Evolutionary conservation across 177 flowering plant genomes (phyloP).

Genomic region (Telopea speciosissima): DNA sequence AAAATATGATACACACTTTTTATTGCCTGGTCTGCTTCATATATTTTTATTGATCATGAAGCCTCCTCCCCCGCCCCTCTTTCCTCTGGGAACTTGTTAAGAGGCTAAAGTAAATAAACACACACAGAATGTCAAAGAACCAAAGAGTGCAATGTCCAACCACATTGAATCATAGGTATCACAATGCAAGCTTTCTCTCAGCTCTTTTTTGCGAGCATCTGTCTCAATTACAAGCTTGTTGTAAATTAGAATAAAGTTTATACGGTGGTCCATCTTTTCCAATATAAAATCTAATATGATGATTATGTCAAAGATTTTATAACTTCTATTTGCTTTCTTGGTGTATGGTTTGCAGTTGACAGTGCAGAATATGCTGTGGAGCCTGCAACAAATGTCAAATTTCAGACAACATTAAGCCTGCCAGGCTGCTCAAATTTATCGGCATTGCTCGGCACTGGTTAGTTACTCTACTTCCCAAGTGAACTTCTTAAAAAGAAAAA

Average conservation of each 20-base stretch:
- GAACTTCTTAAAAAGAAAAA: not conserved
- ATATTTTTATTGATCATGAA: no score
- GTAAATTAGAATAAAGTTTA: not conserved
- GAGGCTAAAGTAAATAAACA: no score
- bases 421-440: constrained; percentile 69
- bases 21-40: no score
- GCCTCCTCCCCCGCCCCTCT: no score
- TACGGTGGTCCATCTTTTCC: no score
- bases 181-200: not conserved
- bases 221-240: not conserved
- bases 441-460: constrained; percentile 81
- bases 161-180: not conserved
- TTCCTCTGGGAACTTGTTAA: no score
- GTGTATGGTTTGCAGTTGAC: constrained; percentile 32
- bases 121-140: no score
- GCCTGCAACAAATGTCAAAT: constrained; percentile 68
- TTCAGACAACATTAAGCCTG: constrained; percentile 47
- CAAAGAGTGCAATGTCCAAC: not conserved
- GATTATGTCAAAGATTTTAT: not conserved
- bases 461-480: constrained; percentile 10
- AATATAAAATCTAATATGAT: not conserved
- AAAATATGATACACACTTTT: no score
- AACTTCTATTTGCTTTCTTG: not conserved
- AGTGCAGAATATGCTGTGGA: constrained; percentile 49
- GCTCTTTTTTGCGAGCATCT: not conserved